A percentile compares a stretch with the other conserved stretches of the same genome.
These are phyloP conservation scores for Blumeriella jaapii DNA, from an alignment of 2,329 filamentous ascomycete species.

Conservation along the genomic window DNA sequence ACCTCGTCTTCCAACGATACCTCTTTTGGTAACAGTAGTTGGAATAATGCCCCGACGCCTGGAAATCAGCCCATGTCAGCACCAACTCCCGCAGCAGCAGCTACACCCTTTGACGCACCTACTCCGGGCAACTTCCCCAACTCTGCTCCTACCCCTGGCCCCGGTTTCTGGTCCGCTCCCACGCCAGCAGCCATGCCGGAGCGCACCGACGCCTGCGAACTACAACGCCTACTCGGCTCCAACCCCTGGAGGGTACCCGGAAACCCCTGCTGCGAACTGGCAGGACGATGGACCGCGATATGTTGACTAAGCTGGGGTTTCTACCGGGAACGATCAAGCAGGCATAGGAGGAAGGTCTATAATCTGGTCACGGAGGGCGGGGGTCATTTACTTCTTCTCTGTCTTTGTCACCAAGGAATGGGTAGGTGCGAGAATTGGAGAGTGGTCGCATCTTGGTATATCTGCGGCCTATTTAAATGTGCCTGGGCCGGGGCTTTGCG, in stretches of 20 bases:
- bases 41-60: conserved; percentile 46
- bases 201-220: conserved; percentile 34
- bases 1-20: conserved; percentile 47
- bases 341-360: neutral
- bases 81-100: conserved; percentile 57
- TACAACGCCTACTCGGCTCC: conserved; percentile 28
- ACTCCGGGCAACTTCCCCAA: conserved; percentile 30
- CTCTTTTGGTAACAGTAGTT: conserved; percentile 7
- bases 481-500: too few relatives aligned
- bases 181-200: conserved; percentile 38
- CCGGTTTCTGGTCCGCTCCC: conserved; percentile 31
- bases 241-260: conserved; percentile 34
- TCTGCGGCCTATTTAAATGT: too few relatives aligned
- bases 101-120: conserved; percentile 37
- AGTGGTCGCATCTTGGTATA: too few relatives aligned
- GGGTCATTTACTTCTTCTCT: too few relatives aligned
- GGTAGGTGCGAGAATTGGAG: too few relatives aligned
- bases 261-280: conserved; percentile 45
- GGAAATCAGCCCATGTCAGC: conserved; percentile 37
- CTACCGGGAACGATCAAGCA: neutral
- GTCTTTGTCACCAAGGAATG: too few relatives aligned
- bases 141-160: conserved; percentile 51
- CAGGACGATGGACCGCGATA: conserved; percentile 33
- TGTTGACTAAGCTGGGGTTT: conserved; percentile 21
- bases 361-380: too few relatives aligned